Evolutionary conservation across 495 filamentous ascomycete genomes (phyloP).

Genomic region (Physcia stellaris): DNA sequence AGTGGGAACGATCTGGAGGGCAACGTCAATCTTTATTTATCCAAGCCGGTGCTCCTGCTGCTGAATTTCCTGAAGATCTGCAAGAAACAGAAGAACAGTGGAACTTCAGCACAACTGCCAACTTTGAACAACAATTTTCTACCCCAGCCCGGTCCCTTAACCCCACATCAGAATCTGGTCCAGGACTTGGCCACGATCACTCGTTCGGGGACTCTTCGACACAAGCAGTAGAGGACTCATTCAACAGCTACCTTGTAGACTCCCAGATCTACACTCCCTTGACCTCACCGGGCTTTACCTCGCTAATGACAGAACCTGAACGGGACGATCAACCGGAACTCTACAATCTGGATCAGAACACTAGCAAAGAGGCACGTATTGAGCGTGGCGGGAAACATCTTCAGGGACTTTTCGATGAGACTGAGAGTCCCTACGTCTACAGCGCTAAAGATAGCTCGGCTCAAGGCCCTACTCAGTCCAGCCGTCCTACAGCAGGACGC

Average conservation of each 20-base stretch:
- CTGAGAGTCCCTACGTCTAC: slow-evolving; percentile 32
- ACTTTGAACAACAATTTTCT: slow-evolving; percentile 52
- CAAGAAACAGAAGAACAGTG: slow-evolving; percentile 49
- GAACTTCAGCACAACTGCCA: slow-evolving; percentile 75
- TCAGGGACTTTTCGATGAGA: slow-evolving; percentile 34
- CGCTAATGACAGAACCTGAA: not conserved
- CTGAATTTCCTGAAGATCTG: slow-evolving; percentile 29
- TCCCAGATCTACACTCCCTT: not conserved
- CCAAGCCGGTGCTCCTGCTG: slow-evolving; percentile 56
- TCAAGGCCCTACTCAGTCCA: slow-evolving; percentile 18
- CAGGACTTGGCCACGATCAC: slow-evolving; percentile 12
- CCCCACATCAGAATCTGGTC: slow-evolving; percentile 20
- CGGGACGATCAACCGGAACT: not conserved
- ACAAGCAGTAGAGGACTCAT: slow-evolving; percentile 3
- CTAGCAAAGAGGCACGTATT: slow-evolving; percentile 32
- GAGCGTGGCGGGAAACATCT: slow-evolving; percentile 34
- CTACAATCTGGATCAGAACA: not conserved
- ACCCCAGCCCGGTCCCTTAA: slow-evolving; percentile 28
- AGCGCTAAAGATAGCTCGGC: slow-evolving; percentile 34
- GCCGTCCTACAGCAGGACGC: slow-evolving; percentile 11
- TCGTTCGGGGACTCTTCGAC: not conserved
- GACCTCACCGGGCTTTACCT: not conserved
- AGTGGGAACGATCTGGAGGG: slow-evolving; percentile 77
- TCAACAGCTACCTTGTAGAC: not conserved
- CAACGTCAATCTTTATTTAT: slow-evolving; percentile 73